Evolutionary conservation across 306 rosid genomes (phyloP).

Genomic region (Cucurbita ficifolia): DNA sequence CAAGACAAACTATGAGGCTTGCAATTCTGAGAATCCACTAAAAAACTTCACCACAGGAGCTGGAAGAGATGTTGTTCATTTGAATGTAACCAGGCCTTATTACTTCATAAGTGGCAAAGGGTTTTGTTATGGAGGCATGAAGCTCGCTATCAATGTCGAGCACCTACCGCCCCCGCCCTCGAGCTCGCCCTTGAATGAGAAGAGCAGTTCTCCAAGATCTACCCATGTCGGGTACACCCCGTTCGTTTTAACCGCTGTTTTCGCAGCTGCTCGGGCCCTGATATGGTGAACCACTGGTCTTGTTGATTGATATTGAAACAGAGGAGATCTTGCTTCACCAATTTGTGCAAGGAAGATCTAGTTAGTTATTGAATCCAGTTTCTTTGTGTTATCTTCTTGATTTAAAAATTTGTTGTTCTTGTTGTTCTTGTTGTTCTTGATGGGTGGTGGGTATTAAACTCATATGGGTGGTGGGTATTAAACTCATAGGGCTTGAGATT

Average conservation of each 20-base stretch:
- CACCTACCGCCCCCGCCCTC: constrained; percentile 62
- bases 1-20: constrained; percentile 57
- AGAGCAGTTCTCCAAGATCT: constrained; percentile 14
- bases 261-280: constrained; percentile 47
- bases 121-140: constrained; percentile 84
- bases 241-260: constrained; percentile 34
- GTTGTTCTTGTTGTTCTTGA: too few relatives aligned
- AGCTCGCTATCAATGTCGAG: constrained; percentile 50
- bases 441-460: not conserved
- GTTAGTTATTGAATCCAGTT: not conserved
- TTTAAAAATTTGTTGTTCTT: not conserved
- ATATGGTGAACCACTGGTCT: constrained; percentile 18
- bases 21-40: constrained; percentile 55
- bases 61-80: constrained; percentile 86
- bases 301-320: not conserved
- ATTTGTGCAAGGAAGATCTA: not conserved
- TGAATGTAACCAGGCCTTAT: constrained; percentile 60
- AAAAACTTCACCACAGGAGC: constrained; percentile 80
- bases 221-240: constrained; percentile 7
- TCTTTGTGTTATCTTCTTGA: not conserved
- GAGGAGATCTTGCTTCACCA: not conserved
- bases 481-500: not conserved
- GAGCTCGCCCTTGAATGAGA: constrained; percentile 19
- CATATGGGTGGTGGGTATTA: not conserved
- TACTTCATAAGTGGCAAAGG: constrained; percentile 80